Evolutionary conservation across 192 early-diverging fungal genomes (phyloP), one percentile per base, ranked within the genome.

Genomic region (Entomortierella beljakovae): DNA sequence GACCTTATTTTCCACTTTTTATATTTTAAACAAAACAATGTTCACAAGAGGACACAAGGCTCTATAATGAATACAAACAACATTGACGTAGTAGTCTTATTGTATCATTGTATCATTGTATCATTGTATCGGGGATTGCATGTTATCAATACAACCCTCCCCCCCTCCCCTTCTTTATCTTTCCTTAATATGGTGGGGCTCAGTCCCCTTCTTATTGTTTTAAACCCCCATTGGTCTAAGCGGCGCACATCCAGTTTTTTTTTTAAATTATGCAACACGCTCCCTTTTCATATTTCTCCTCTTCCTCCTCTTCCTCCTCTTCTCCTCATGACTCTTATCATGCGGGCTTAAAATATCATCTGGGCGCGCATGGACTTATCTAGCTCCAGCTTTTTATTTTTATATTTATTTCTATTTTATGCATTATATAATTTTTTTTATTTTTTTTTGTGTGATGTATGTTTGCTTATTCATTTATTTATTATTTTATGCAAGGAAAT

Each of bases 231-330:
- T 46, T 46, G 43, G 43, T 20, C 43, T 16, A 46, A 20, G 43
- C 43, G 43, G 43, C 20, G 37, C 37, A 38, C 13, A 46, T 46
- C 43, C 43, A 46, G 20, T 16, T 20, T 46, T 11, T 20, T 46
- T 46, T n/a, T n/a, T n/a, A n/a, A n/a, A n/a, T n/a, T 16, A 46
- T 46, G 43, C 43, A 46, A 15, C 11, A 46, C 43, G 20, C 43
- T 46, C 43, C 43, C 20, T 46, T 46, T 16, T 15, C 3, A 9
- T 29, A 43, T 43, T 43, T 8, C 18, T 43, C 10, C 42, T 23
- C n/a, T 22, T 52, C n/a, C 50, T 52, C 10, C 50, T 52, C 50
- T 22, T 52, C 50, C 50, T 23, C n/a, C 50, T 23, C 50, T 22
- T 52, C 25, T 52, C n/a, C 25, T 15, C n/a, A 7, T 52, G 16